Evolutionary conservation across 73 alveolate species (phyloP), one percentile per base, ranked within the genome.

Genomic region (Paraurostyla sp.): DNA sequence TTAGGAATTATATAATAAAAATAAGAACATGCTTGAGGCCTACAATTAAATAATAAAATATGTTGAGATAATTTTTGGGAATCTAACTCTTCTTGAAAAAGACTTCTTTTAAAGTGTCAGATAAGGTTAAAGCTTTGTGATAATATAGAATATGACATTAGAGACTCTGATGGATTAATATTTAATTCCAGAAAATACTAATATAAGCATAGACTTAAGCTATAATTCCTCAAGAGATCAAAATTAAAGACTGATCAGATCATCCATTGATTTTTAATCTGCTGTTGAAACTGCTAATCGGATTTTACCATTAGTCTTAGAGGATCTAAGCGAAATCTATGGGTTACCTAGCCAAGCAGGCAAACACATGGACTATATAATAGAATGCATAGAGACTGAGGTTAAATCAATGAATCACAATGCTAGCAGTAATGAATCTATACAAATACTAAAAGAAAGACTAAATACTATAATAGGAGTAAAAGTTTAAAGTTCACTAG

Each of bases 331-430:
- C 23, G 41, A 65, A 38, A 65, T 65, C 1, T 65, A 65, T 65
- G 82, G 82, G 16, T 38, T 65, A 6, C 82, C 82, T 2, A 38
- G 32, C 29, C 35, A 65, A 40, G 42, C 41, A 22, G 82, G 60
- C 7, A 65, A 15, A 7, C 35, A 58, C 35, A 18, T 65, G 58
- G 41, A 65, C 25, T 22, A 65, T 20, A 65, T 65, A 18, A 65
- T 65, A 16, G 82, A 65, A 30, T 56, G 41, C 25, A 65, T 65
- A 38, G 82, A 65, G 58, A 58, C 60, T n/a, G n/a, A n/a, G n/a
- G n/a, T n/a, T n/a, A n/a, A n/a, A n/a, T n/a, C n/a, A n/a, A n/a
- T n/a, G n/a, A n/a, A n/a, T n/a, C n/a, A n/a, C n/a, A n/a, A n/a
- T n/a, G n/a, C n/a, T n/a, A n/a, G n/a, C n/a, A n/a, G n/a, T n/a